Base-by-base conservation (phyloP, 371 early-diverging fungal genomes). In the Mortierella sp. region DNA sequence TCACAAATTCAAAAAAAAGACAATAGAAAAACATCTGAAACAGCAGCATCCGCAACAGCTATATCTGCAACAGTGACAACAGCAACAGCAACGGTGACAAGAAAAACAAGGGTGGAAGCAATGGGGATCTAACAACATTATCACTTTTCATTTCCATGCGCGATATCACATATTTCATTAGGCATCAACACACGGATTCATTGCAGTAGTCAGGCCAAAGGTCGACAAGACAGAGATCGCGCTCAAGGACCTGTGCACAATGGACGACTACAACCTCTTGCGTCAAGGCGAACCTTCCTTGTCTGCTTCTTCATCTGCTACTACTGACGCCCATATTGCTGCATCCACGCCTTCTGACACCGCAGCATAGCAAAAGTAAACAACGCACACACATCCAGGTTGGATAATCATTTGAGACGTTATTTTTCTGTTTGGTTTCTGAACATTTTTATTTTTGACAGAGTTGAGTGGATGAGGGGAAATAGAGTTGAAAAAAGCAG, bases 121-220 rank as follows among this genome's bases (percentile, higher is more conserved):
- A 48, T 6, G 0, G 9, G 9, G 48, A 8, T 14, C 42, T 38
- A 38, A 38, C 48, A 48, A 14, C 48, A 8, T 48, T 48, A 48
- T 14, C 9, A 48, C 48, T 48, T 14, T 10, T 45, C 45, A 45
- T 10, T 7, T 45, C 45, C 45, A 45, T 45, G 10, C 10, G 45
- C 10, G 10, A 45, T 10, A 45, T 45, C 45, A 45, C 10, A 10
- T 48, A 48, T 8, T 10, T 38, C 48, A 4, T 21, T 76, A 85
- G 85, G 85, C 85, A 3, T 78, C 79, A 48, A 85, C 85, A 5
- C 85, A 85, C 72, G 85, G 85, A 44, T 85, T 76, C 31, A 79
- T 85, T 75, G 85, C 85, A 21, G 85, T 85, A 24, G 76, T 85
- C n/a, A 57, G 80, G 21, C 85, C 81, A 38, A 85, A 85, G 70